Evolutionary conservation across 2,329 filamentous ascomycete species (phyloP), one percentile per base, ranked within the genome.

Genomic region (Pseudohalonectria lignicola): DNA sequence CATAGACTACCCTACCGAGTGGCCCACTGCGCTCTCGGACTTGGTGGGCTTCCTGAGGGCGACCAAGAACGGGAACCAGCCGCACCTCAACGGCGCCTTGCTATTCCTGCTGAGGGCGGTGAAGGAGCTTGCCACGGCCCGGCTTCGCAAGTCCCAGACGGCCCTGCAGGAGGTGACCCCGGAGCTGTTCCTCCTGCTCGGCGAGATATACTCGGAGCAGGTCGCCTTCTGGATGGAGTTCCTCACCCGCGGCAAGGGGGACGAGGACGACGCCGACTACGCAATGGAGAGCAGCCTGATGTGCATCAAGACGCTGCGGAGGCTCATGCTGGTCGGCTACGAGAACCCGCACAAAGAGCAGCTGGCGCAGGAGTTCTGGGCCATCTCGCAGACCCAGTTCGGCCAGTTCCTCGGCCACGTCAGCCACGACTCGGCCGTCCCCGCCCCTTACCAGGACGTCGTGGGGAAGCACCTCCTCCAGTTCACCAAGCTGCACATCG

Each of bases 401-500:
- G 79, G 78, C n/a, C 71, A 81, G 30, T 80, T 94, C 43, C 71
- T 93, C 26, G 63, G 63, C 18, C 74, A 82, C 42, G 66, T 81
- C 37, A 68, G 69, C 46, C 65, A 70, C 31, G 69, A 76, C 36
- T 69, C 68, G n/a, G 60, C 64, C 5, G 56, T 74, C 3, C 60
- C 79, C 2, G 56, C 66, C 4, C 58, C 62, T 4, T 70, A 77
- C 18, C 72, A 74, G 41, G 72, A 71, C 26, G 53, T 82, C 18
- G 64, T 94, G n/a, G 83, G 84, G 46, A 93, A 87, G 53, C 88
- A 95, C 53, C 66, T 94, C 2, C 62, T 95, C 31, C 88, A 96
- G 53, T 80, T 96, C 36, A 80, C 88, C 4, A 98, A 96, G 59
- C 66, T 98, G 3, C 92, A 96, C 54, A 70, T 93, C 29, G 80